A percentile compares a stretch with the other conserved stretches of the same genome.
Evolutionary conservation across 441 rosid genomes (phyloP).

Genomic region (Theobroma grandiflorum): DNA sequence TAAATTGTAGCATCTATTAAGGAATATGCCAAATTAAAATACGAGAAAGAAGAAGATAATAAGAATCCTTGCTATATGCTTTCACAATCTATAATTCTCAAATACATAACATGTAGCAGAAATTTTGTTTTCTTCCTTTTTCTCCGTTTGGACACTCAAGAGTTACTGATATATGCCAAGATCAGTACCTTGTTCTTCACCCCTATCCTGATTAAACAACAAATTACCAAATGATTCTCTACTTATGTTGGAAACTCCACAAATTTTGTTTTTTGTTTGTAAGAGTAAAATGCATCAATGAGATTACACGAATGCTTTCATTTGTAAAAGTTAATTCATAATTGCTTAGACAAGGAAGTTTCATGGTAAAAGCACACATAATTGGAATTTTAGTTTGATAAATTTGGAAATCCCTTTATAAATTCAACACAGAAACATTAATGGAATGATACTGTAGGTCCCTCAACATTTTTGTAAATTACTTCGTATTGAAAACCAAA

Average conservation of each 20-base stretch:
- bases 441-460: neutral
- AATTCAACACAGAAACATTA: neutral
- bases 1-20: neutral
- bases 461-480: slow-evolving; percentile 5
- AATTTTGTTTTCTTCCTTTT: neutral
- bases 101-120: neutral
- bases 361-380: neutral
- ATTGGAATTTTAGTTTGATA: neutral
- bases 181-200: neutral
- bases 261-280: neutral
- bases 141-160: neutral
- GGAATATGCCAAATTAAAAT: neutral
- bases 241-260: neutral
- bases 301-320: slow-evolving; percentile 9
- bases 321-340: slow-evolving; percentile 9
- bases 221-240: neutral
- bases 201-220: neutral
- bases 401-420: neutral
- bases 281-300: neutral
- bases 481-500: slow-evolving; percentile 7
- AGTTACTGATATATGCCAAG: neutral
- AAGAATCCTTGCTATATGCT: neutral
- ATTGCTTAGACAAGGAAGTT: slow-evolving; percentile 2
- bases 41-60: neutral
- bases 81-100: neutral